Conservation (phyloP, 768 basidiomycete species). For the Boletus pseudopeckii region DNA sequence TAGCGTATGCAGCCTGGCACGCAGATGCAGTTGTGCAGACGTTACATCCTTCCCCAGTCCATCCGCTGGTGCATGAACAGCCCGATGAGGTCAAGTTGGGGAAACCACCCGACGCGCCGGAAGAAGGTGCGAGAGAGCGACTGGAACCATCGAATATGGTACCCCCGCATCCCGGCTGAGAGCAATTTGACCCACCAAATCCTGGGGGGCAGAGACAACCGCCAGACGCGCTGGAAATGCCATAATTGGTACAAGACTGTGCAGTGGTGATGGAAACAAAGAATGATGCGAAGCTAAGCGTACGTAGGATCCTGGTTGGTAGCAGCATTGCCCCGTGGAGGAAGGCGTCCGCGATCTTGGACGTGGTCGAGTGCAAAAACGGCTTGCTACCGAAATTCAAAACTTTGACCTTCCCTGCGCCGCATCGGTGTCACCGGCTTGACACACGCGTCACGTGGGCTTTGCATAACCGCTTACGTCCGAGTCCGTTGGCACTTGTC, state of each 20-base stretch:
- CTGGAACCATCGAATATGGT: slow-evolving; percentile 71
- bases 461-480: no score
- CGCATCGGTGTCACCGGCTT: no score
- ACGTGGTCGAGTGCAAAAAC: not conserved
- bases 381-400: not conserved
- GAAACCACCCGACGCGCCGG: slow-evolving; percentile 39
- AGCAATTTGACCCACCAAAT: slow-evolving; percentile 70
- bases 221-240: slow-evolving; percentile 17
- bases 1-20: slow-evolving; percentile 61
- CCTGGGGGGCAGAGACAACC: slow-evolving; percentile 77
- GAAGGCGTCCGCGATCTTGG: not conserved
- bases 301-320: not conserved
- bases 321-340: slow-evolving; percentile 6
- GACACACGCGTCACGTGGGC: no score
- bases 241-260: slow-evolving; percentile 30
- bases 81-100: slow-evolving; percentile 64
- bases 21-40: slow-evolving; percentile 68
- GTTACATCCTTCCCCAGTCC: slow-evolving; percentile 77
- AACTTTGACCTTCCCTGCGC: not conserved
- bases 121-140: slow-evolving; percentile 46
- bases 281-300: slow-evolving; percentile 11
- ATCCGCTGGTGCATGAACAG: slow-evolving; percentile 71
- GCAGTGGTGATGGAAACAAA: slow-evolving; percentile 10
- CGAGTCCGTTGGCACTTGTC: no score
- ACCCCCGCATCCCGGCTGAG: slow-evolving; percentile 72